Evolutionary conservation across 768 basidiomycete genomes (phyloP).

Genomic region (Kwoniella botswanensis): DNA sequence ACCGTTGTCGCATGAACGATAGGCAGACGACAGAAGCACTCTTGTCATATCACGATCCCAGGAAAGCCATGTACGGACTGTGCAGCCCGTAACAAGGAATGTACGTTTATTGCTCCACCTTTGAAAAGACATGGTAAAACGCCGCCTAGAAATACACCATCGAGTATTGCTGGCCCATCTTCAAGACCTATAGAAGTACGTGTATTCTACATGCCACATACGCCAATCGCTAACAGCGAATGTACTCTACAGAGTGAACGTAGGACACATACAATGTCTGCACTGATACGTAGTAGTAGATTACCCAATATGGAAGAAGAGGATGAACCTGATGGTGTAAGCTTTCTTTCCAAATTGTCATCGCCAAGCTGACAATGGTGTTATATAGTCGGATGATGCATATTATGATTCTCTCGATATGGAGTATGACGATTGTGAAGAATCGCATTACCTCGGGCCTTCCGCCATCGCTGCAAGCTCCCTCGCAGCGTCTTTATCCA

Average conservation of each 20-base stretch:
- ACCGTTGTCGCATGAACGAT: background rate
- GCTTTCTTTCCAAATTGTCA: background rate
- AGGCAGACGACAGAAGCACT: constrained; percentile 16
- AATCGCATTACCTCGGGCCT: constrained; percentile 28
- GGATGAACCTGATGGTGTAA: constrained; percentile 14
- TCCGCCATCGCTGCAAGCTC: constrained; percentile 21
- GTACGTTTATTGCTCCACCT: constrained; percentile 11
- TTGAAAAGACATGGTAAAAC: constrained; percentile 11
- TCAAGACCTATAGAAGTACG: background rate
- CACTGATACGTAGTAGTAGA: constrained; percentile 1
- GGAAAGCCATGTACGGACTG: constrained; percentile 14
- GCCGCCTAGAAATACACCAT: background rate
- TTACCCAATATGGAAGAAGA: background rate
- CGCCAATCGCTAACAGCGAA: background rate
- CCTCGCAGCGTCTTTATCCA: constrained; percentile 11
- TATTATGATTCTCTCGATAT: constrained; percentile 21
- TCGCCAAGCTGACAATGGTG: background rate
- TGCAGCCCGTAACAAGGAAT: constrained; percentile 13
- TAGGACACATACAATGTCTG: background rate
- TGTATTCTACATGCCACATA: background rate
- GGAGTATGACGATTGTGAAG: constrained; percentile 24
- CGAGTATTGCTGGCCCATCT: background rate
- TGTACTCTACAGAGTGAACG: background rate
- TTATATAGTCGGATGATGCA: background rate
- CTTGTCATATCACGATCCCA: constrained; percentile 9